Evolutionary conservation across 306 rosid species (phyloP).

Genomic region (Pterocarpus santalinus): DNA sequence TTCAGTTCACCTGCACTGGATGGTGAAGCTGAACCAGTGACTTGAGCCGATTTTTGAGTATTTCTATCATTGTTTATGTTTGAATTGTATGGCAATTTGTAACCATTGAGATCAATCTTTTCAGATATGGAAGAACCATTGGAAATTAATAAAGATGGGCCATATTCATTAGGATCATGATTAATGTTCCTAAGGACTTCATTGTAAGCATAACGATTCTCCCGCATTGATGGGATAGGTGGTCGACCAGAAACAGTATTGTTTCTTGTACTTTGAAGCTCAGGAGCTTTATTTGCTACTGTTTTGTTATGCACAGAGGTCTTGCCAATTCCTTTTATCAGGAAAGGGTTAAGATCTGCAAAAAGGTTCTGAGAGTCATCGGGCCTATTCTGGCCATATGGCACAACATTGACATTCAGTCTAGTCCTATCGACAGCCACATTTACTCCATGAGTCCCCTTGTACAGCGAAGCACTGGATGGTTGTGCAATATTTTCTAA

Average conservation of each 20-base stretch:
- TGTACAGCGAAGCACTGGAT: conserved; percentile 64
- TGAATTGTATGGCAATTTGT: conserved; percentile 55
- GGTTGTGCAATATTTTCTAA: conserved; percentile 52
- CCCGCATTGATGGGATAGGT: conserved; percentile 68
- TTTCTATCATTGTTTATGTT: conserved; percentile 51
- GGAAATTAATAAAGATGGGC: conserved; percentile 62
- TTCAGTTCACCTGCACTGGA: conserved; percentile 47
- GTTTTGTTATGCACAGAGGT: conserved; percentile 65
- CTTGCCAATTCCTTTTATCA: conserved; percentile 86
- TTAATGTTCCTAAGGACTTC: conserved; percentile 74
- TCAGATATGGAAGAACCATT: conserved; percentile 63
- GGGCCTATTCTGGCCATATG: conserved; percentile 69
- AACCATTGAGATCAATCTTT: conserved; percentile 58
- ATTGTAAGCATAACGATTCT: conserved; percentile 74
- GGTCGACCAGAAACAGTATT: conserved; percentile 69
- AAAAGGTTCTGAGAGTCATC: conserved; percentile 81
- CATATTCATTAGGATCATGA: conserved; percentile 71
- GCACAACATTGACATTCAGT: conserved; percentile 81
- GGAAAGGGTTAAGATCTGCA: conserved; percentile 94
- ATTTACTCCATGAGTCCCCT: conserved; percentile 78
- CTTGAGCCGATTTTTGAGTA: conserved; percentile 47
- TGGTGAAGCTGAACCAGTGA: conserved; percentile 49
- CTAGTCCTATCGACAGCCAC: conserved; percentile 73
- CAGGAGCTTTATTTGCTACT: conserved; percentile 71
- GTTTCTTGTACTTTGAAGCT: conserved; percentile 60